phyloP scores from a whole-genome alignment of 2,329 filamentous ascomycete genomes.

The Ophiostoma novo-ulmi region DNA sequence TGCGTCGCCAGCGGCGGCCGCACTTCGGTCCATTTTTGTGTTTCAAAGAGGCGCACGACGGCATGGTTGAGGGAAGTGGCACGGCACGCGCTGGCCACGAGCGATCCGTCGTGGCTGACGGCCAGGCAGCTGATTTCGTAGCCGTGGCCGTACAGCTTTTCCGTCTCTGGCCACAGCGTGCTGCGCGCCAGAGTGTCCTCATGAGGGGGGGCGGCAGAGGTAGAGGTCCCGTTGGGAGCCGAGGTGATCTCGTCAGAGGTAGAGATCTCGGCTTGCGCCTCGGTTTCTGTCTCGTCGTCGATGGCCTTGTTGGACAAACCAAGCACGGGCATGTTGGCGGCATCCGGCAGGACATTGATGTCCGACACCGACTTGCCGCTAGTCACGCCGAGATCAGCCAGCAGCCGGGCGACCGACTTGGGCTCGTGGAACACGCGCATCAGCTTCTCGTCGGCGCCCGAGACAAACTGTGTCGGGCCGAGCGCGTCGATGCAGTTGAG shows the following conservation, averaged over 20 bases:
- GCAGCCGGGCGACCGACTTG: slow-evolving; percentile 69
- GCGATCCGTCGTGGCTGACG: slow-evolving; percentile 63
- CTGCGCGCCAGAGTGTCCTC: slow-evolving; percentile 87
- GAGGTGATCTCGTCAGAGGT: slow-evolving; percentile 38
- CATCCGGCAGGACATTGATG: slow-evolving; percentile 62
- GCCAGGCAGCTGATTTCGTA: slow-evolving; percentile 92
- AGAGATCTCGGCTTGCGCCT: not conserved
- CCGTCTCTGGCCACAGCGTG: slow-evolving; percentile 90
- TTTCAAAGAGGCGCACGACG: slow-evolving; percentile 87
- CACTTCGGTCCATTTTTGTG: slow-evolving; percentile 79
- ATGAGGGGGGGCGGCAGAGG: not conserved
- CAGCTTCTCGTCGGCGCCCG: slow-evolving; percentile 96
- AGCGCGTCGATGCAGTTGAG: slow-evolving; percentile 87
- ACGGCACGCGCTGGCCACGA: slow-evolving; percentile 88
- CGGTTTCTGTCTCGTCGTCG: slow-evolving; percentile 35
- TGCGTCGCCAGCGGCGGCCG: slow-evolving; percentile 79
- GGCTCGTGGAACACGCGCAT: slow-evolving; percentile 91
- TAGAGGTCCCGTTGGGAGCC: not conserved
- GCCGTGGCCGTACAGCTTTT: slow-evolving; percentile 96
- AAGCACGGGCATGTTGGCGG: slow-evolving; percentile 89
- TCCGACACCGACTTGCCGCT: slow-evolving; percentile 31
- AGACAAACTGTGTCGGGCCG: slow-evolving; percentile 72
- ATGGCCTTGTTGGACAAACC: slow-evolving; percentile 95
- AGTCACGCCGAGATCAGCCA: slow-evolving; percentile 57
- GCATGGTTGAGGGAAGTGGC: slow-evolving; percentile 91